Percentiles rank a stretch among this genome's conserved stretches.
Conservation (phyloP, 148 eudicot genomes). For the Chenopodium album region DNA sequence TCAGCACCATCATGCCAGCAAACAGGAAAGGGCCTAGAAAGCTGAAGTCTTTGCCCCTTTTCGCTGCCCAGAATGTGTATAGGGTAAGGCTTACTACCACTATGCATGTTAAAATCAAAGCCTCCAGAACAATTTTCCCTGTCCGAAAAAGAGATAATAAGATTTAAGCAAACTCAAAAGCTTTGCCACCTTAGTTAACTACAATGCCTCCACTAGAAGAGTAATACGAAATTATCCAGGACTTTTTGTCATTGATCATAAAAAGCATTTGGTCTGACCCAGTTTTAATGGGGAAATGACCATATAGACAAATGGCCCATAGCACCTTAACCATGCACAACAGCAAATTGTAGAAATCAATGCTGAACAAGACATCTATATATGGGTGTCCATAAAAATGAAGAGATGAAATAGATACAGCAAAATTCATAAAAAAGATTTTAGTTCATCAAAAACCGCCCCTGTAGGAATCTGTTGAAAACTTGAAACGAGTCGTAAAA, state of each 20-base stretch:
- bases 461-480: neutral
- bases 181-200: neutral
- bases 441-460: neutral
- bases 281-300: too few species aligned
- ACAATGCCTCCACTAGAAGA: too few species aligned
- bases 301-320: too few species aligned
- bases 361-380: too few species aligned
- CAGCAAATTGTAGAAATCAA: too few species aligned
- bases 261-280: too few species aligned
- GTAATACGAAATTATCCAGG: too few species aligned
- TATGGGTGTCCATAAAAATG: too few species aligned
- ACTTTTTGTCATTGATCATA: neutral
- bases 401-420: neutral
- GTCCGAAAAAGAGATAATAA: neutral
- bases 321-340: too few species aligned
- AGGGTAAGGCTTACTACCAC: slow-evolving; percentile 39
- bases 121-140: slow-evolving; percentile 45
- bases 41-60: slow-evolving; percentile 44
- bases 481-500: too few species aligned
- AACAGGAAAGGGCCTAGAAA: slow-evolving; percentile 48
- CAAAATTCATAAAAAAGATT: neutral
- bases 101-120: slow-evolving; percentile 42
- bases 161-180: neutral
- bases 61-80: slow-evolving; percentile 51
- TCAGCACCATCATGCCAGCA: slow-evolving; percentile 39